Percentiles rank a stretch among this genome's conserved stretches.
These are phyloP conservation scores for Fusarium succisae DNA, from an alignment of 2,329 filamentous ascomycete genomes.

Conservation along the genomic window DNA sequence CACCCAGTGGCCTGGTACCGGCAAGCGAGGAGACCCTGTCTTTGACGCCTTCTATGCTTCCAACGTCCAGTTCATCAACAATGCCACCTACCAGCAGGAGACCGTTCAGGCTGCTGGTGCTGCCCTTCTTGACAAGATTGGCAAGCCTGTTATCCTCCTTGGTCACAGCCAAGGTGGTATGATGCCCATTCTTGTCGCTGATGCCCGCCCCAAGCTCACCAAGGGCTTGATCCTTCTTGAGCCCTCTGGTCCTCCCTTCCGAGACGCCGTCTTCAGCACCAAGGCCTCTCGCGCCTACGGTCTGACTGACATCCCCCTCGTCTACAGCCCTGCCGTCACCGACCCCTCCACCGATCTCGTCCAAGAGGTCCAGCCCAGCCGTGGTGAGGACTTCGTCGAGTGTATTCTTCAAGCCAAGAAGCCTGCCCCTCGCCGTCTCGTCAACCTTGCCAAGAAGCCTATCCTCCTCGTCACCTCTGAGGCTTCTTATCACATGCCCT, in stretches of 20 bases:
- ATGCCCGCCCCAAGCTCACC: constrained; percentile 50
- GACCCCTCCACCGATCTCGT: constrained; percentile 29
- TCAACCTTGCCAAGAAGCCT: constrained; percentile 47
- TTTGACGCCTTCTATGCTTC: constrained; percentile 39
- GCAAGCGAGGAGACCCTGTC: constrained; percentile 24
- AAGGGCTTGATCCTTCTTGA: constrained; percentile 56
- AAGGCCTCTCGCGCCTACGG: constrained; percentile 53
- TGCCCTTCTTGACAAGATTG: constrained; percentile 55
- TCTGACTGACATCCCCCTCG: constrained; percentile 57
- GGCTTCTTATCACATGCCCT: constrained; percentile 34
- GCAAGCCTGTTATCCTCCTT: constrained; percentile 50
- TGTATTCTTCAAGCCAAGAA: constrained; percentile 27
- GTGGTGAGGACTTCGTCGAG: constrained; percentile 4
- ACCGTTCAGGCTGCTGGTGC: constrained; percentile 44
- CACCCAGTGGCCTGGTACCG: constrained; percentile 37
- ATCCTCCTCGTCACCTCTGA: constrained; percentile 34
- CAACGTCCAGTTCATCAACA: constrained; percentile 36
- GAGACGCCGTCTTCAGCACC: constrained; percentile 49
- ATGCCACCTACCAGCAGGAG: constrained; percentile 32
- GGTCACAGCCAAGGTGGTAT: constrained; percentile 59
- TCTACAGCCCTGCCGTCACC: constrained; percentile 53
- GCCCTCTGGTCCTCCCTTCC: constrained; percentile 59
- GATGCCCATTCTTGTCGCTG: constrained; percentile 44
- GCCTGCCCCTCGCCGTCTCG: constrained; percentile 37
- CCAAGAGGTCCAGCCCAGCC: constrained; percentile 7